Conservation (phyloP, 331 rosid species). For the Acacia pycnantha region DNA sequence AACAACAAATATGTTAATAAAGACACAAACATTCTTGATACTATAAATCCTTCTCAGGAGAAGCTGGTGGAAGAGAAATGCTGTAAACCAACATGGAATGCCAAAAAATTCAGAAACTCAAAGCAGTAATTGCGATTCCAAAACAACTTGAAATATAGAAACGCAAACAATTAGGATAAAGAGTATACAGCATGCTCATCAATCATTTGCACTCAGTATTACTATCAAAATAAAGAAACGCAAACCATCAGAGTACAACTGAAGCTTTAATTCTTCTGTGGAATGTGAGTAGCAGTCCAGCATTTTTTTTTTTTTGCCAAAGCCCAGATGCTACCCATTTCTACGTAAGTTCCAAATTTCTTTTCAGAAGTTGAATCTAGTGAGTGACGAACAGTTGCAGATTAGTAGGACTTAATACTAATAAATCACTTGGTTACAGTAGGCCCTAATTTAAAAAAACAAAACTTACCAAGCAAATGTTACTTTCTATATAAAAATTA, state of each 20-base stretch:
- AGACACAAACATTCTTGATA: neutral
- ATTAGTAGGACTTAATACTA: neutral
- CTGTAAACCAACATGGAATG: conserved; percentile 8
- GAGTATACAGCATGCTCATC: conserved; percentile 7
- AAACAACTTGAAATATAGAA: neutral
- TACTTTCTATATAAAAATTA: neutral
- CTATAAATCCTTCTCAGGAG: neutral
- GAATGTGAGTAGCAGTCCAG: neutral
- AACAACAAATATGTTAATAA: neutral
- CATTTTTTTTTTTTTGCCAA: neutral
- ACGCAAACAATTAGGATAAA: neutral
- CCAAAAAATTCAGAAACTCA: conserved; percentile 4
- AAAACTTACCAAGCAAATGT: neutral
- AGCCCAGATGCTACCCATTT: neutral
- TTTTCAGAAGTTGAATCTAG: neutral
- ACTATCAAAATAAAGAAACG: neutral
- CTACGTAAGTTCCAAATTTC: conserved; percentile 11
- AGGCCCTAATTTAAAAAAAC: neutral
- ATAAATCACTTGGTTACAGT: neutral
- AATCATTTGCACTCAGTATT: neutral
- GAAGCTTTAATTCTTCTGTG: neutral
- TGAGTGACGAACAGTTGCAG: neutral
- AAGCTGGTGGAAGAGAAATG: neutral
- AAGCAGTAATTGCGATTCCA: neutral
- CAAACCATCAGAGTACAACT: neutral